These are phyloP conservation scores for Rosa rugosa DNA, from an alignment of 306 rosid species.

Conservation along the genomic window DNA sequence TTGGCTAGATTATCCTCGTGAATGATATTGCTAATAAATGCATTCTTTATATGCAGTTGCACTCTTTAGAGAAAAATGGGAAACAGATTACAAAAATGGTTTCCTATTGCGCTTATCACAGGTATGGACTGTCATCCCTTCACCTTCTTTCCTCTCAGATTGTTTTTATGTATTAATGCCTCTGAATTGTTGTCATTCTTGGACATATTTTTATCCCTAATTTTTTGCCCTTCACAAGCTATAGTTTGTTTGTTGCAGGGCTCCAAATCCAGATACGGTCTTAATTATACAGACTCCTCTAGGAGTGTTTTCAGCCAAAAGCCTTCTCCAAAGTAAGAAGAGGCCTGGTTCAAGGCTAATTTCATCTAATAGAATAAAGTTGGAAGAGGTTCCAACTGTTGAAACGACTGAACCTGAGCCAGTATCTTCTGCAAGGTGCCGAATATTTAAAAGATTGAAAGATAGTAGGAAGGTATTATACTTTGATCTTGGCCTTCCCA, in stretches of 20 bases:
- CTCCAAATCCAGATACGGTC: conserved; percentile 97
- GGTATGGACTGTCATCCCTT: conserved; percentile 43
- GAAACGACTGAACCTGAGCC: conserved; percentile 70
- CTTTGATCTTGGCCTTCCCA: not conserved
- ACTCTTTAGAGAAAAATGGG: conserved; percentile 90
- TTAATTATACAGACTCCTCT: conserved; percentile 89
- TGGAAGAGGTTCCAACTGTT: conserved; percentile 52
- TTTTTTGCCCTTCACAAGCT: not conserved
- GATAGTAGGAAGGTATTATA: conserved; percentile 71
- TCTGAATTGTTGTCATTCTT: not conserved
- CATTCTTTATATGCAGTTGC: conserved; percentile 66
- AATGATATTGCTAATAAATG: conserved; percentile 18
- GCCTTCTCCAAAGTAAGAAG: conserved; percentile 83
- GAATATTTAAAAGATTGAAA: conserved; percentile 69
- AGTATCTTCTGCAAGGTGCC: conserved; percentile 86
- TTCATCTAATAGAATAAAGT: conserved; percentile 61
- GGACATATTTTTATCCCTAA: not conserved
- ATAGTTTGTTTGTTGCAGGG: conserved; percentile 54
- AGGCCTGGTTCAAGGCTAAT: conserved; percentile 83
- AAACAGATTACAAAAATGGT: conserved; percentile 90
- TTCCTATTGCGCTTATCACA: conserved; percentile 96
- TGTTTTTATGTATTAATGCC: not conserved
- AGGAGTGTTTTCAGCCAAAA: conserved; percentile 90
- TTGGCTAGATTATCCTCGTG: conserved; percentile 6
- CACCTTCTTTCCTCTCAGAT: conserved; percentile 12